A percentile compares a stretch with the other conserved stretches of the same genome.
Conservation (phyloP, 2,329 filamentous ascomycete genomes). For the Capronia americana region DNA sequence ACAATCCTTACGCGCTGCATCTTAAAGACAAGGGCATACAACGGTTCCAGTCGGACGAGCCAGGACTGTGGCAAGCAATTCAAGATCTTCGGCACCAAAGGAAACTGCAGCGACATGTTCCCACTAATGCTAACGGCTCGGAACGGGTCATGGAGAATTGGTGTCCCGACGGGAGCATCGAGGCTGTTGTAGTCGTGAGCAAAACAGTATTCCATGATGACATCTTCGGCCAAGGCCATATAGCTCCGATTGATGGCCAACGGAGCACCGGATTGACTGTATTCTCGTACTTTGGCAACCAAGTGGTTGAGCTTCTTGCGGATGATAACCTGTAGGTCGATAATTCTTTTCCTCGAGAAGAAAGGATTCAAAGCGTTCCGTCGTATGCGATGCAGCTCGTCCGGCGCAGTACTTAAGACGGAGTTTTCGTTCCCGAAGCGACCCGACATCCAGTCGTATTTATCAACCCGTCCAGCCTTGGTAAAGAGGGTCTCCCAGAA, state of each 20-base stretch:
- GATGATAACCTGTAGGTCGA: conserved; percentile 48
- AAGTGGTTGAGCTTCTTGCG: conserved; percentile 37
- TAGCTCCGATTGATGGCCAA: conserved; percentile 26
- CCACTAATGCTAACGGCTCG: conserved; percentile 21
- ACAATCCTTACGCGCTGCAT: conserved; percentile 29
- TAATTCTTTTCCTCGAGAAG: conserved; percentile 52
- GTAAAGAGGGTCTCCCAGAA: conserved; percentile 36
- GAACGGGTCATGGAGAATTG: conserved; percentile 31
- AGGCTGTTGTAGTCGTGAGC: conserved; percentile 43
- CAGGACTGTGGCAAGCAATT: conserved; percentile 27
- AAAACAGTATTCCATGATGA: conserved; percentile 48
- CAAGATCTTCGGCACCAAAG: conserved; percentile 36
- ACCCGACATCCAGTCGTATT: conserved; percentile 29
- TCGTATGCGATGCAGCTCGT: conserved; percentile 51
- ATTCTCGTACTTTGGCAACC: conserved; percentile 18
- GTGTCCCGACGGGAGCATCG: conserved; percentile 40
- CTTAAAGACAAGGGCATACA: conserved; percentile 31
- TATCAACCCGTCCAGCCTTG: conserved; percentile 30
- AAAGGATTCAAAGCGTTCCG: conserved; percentile 51
- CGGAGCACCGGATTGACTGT: conserved; percentile 12
- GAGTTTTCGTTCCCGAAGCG: conserved; percentile 25
- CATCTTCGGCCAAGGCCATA: conserved; percentile 43
- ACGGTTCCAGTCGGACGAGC: conserved; percentile 21
- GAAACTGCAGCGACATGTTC: conserved; percentile 36
- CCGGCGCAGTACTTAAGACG: conserved; percentile 43